These are phyloP conservation scores for Magnolia kwangsiensis DNA, from an alignment of 164 flowering plant genomes.

Conservation along the genomic window DNA sequence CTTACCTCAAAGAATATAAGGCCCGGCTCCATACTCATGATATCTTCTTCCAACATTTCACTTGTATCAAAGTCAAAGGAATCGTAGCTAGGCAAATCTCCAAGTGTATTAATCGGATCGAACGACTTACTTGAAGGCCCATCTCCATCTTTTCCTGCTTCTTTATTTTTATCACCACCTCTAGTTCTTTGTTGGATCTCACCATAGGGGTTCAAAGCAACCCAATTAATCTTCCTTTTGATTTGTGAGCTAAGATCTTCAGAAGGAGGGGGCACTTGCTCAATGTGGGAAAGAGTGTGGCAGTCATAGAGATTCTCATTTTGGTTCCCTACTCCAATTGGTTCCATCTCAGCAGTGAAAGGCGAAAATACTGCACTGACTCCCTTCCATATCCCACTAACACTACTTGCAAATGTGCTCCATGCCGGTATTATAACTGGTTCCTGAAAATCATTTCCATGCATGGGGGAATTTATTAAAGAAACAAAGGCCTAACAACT, in stretches of 20 bases:
- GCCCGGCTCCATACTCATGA: constrained; percentile 83
- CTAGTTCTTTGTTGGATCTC: constrained; percentile 36
- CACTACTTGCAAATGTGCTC: constrained; percentile 86
- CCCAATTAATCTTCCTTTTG: constrained; percentile 75
- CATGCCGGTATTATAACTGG: constrained; percentile 86
- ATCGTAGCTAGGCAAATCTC: constrained; percentile 53
- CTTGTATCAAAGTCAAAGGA: constrained; percentile 59
- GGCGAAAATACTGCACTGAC: constrained; percentile 97
- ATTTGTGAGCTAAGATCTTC: constrained; percentile 44
- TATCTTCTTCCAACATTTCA: constrained; percentile 93
- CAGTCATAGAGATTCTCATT: constrained; percentile 74
- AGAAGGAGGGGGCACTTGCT: constrained; percentile 41
- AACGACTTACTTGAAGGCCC: constrained; percentile 9
- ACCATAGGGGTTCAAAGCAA: constrained; percentile 78
- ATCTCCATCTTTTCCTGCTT: constrained; percentile 18
- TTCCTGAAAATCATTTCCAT: constrained; percentile 46
- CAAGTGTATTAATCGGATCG: constrained; percentile 14
- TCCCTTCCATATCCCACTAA: constrained; percentile 99
- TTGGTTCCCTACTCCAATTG: constrained; percentile 67
- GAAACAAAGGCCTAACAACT: not conserved
- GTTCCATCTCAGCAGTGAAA: constrained; percentile 91
- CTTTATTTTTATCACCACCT: constrained; percentile 25
- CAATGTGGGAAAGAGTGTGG: constrained; percentile 64
- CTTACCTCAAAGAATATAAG: constrained; percentile 94
- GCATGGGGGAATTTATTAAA: not conserved